Conservation (phyloP, 192 early-diverging fungal species). For the Ambispora gerdemannii region DNA sequence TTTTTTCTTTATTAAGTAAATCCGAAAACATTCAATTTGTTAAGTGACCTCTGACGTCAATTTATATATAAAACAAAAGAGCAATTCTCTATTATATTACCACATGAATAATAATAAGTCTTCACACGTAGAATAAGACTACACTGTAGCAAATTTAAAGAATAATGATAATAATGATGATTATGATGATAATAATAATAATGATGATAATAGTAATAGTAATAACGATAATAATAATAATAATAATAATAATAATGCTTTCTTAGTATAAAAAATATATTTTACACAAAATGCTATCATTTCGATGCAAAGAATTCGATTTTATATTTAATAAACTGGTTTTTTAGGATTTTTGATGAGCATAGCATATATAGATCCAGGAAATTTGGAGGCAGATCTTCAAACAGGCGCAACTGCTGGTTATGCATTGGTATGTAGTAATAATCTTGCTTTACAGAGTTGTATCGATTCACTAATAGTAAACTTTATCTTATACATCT, state of each 20-base stretch:
- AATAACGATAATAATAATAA: background rate
- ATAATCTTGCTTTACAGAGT: too few relatives aligned
- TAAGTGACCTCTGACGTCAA: too few relatives aligned
- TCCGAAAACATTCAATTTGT: too few relatives aligned
- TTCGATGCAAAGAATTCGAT: too few relatives aligned
- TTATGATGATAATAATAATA: too few relatives aligned
- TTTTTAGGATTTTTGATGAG: slow-evolving; percentile 39
- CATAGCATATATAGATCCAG: slow-evolving; percentile 69
- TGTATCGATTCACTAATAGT: too few relatives aligned
- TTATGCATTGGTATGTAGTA: slow-evolving; percentile 50
- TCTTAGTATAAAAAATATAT: background rate
- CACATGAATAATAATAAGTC: too few relatives aligned
- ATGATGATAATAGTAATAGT: background rate
- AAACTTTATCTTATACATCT: background rate
- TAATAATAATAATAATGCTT: background rate
- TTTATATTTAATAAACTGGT: slow-evolving; percentile 8
- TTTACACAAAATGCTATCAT: background rate
- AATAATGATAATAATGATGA: too few relatives aligned
- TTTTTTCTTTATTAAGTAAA: background rate
- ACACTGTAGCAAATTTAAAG: too few relatives aligned
- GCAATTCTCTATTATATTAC: too few relatives aligned
- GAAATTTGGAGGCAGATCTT: slow-evolving; percentile 69
- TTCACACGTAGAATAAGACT: too few relatives aligned
- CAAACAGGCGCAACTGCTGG: slow-evolving; percentile 66
- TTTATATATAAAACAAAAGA: too few relatives aligned